These are phyloP conservation scores for Cokeromyces recurvatus DNA, from an alignment of 371 early-diverging fungal genomes.

Conservation along the genomic window DNA sequence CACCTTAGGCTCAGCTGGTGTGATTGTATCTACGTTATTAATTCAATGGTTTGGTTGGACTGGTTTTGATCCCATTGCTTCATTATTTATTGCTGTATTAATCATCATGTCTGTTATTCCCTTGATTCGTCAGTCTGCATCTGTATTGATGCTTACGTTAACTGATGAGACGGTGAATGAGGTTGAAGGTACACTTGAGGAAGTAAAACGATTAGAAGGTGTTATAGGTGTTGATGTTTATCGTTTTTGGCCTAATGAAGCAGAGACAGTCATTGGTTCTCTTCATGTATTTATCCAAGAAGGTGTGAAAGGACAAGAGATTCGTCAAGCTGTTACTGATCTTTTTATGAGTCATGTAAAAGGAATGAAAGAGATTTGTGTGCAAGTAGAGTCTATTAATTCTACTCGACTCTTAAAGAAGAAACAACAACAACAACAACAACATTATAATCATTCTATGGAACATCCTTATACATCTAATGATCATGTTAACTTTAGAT, in stretches of 20 bases:
- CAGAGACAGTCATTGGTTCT: conserved; percentile 54
- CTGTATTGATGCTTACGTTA: conserved; percentile 55
- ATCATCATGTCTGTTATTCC: conserved; percentile 87
- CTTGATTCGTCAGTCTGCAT: conserved; percentile 67
- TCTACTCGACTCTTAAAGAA: conserved; percentile 15
- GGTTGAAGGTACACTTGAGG: conserved; percentile 50
- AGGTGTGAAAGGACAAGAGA: conserved; percentile 27
- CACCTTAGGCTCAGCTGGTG: conserved; percentile 93
- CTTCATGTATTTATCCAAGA: conserved; percentile 48
- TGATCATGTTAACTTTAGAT: conserved; percentile 7
- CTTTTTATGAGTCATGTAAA: conserved; percentile 38
- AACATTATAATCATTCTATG: neutral
- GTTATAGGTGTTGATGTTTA: conserved; percentile 42
- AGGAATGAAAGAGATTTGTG: conserved; percentile 46
- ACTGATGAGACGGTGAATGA: conserved; percentile 42
- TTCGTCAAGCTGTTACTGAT: conserved; percentile 27
- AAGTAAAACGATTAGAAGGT: conserved; percentile 45
- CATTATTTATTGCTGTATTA: conserved; percentile 84
- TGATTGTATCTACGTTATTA: conserved; percentile 88
- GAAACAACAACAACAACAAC: conserved; percentile 2
- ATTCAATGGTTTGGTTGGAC: conserved; percentile 91
- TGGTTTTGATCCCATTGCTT: conserved; percentile 94
- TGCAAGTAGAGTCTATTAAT: conserved; percentile 45
- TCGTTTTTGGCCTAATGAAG: conserved; percentile 62
- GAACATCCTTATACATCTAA: neutral